Evolutionary conservation across 164 flowering plant species (phyloP), one percentile per base, ranked within the genome.

Genomic region (Macadamia integrifolia): DNA sequence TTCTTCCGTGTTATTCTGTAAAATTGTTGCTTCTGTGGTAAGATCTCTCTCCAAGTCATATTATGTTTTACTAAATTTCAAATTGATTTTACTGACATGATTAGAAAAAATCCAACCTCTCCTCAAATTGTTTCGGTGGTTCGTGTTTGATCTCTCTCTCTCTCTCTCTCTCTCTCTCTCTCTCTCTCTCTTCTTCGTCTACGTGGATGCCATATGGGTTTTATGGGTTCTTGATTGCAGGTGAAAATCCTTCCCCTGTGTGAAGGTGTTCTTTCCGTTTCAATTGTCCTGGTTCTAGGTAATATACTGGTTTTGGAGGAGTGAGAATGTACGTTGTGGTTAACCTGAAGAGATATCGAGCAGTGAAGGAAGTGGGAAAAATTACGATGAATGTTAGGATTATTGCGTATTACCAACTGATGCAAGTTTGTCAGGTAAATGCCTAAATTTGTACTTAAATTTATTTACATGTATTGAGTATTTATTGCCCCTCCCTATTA

Each of bases 381-480:
- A 79, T 80, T 84, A 88, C 76, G 59, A 89, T 88, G 94, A 84
- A 75, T 58, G 76, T 86, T 68, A 82, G 83, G 70, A 66, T 82
- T 50, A 71, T 85, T 77, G 86, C 85, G 14, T 80, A 79, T 66
- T 81, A 80, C 73, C 90, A 86, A 76, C 65, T 79, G 71, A 84
- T 87, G 82, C 86, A 83, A 86, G 79, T 87, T 82, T 84, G 95
- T 72, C 94, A 89, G 90, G 94, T 89, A 70, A 68, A 35, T 67
- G 5, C 70, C 23, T 52, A 60, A 40, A 59, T 57, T 28, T 48
- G 9, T 46, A 0, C 14, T 29, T 49, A 0, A 23, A 9, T 11
- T 23, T 23, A 8, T 5, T 48, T 46, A 8, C 13, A 46, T 46
- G 50, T 8, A 46, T 46, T 46, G 12, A 8, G 13, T 48, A 1